Evolutionary conservation across 208 protist genomes (phyloP).

Genomic region (Acanthamoeba triangularis): DNA sequence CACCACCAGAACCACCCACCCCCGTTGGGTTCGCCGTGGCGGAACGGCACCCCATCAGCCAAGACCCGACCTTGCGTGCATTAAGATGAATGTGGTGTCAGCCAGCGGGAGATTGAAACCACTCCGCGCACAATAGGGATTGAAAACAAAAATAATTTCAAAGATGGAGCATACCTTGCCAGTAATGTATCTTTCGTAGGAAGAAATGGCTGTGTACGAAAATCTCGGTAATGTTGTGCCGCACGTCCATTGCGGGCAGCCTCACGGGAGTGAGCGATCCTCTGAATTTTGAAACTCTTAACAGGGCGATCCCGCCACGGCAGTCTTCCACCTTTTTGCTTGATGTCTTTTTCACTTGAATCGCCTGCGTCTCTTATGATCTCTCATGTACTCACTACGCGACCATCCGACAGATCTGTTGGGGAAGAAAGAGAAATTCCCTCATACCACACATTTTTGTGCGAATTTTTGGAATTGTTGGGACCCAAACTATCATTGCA

Average conservation of each 20-base stretch:
- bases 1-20: constrained; percentile 41
- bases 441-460: too few relatives aligned
- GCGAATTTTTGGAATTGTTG: too few relatives aligned
- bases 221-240: constrained; percentile 6
- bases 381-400: too few relatives aligned
- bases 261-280: too few relatives aligned
- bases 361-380: too few relatives aligned
- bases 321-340: too few relatives aligned
- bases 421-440: too few relatives aligned
- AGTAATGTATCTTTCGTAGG: background rate
- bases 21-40: background rate
- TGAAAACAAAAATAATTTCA: background rate
- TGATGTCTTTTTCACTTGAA: too few relatives aligned
- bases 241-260: background rate
- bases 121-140: background rate
- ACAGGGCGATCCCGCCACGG: background rate
- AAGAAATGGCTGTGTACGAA: constrained; percentile 28
- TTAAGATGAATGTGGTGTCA: too few relatives aligned
- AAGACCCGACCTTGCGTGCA: background rate
- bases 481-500: too few relatives aligned
- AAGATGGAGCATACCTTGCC: background rate
- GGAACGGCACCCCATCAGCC: background rate
- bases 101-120: too few relatives aligned
- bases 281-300: background rate
- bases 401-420: too few relatives aligned